Evolutionary conservation across 805 yeast genomes (phyloP).

Genomic region (Candida coleopterorum): DNA sequence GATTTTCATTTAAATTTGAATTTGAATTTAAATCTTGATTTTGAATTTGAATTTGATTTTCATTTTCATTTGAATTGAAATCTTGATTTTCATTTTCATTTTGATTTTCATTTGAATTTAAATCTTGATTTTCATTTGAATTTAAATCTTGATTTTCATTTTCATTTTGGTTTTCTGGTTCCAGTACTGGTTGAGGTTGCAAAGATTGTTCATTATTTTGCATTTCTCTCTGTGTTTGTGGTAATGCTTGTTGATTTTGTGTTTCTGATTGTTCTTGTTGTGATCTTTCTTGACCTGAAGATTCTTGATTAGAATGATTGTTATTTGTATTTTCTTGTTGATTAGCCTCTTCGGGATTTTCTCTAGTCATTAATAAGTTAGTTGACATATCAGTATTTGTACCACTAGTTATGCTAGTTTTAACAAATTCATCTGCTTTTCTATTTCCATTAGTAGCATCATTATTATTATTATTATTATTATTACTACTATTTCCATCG

Average conservation of each 20-base stretch:
- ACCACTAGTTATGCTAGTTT: neutral
- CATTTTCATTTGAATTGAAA: neutral
- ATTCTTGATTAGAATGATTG: neutral
- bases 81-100: too few relatives aligned
- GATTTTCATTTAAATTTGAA: too few relatives aligned
- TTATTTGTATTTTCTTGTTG: neutral
- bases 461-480: neutral
- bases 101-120: too few relatives aligned
- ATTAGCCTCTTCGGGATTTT: neutral
- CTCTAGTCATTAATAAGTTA: neutral
- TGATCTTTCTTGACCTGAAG: neutral
- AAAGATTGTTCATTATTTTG: neutral
- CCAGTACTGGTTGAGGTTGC: neutral
- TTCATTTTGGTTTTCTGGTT: too few relatives aligned
- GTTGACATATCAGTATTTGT: neutral
- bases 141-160: too few relatives aligned
- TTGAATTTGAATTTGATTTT: slow-evolving; percentile 1
- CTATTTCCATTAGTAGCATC: neutral
- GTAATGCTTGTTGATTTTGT: neutral
- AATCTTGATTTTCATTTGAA: too few relatives aligned
- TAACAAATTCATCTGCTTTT: neutral
- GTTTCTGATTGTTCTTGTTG: neutral
- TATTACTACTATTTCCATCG: too few relatives aligned
- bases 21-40: too few relatives aligned
- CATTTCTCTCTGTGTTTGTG: neutral